Percentiles rank a stretch among this genome's conserved stretches.
These are phyloP conservation scores for Backusella circina DNA, from an alignment of 192 early-diverging fungal species.

Conservation along the genomic window DNA sequence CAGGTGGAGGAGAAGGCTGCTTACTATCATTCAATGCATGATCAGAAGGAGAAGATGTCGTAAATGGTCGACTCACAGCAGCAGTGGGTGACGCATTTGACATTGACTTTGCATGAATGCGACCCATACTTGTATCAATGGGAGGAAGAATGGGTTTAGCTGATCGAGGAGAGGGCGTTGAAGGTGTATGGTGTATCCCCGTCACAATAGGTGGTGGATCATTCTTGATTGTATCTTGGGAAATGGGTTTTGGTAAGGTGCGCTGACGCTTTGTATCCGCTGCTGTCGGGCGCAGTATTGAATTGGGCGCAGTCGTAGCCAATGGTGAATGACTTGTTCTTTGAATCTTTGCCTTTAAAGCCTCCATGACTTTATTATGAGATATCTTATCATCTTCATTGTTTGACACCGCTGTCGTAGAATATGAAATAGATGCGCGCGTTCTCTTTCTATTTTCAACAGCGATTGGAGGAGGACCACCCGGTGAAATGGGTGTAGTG, in stretches of 20 bases:
- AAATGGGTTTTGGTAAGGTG: constrained; percentile 3
- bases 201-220: neutral
- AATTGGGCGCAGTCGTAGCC: neutral
- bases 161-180: constrained; percentile 27
- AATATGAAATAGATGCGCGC: constrained; percentile 6
- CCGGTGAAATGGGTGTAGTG: constrained; percentile 15
- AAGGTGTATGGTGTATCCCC: neutral
- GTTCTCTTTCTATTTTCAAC: neutral
- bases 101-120: constrained; percentile 7
- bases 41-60: neutral
- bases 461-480: neutral
- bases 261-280: constrained; percentile 2
- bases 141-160: constrained; percentile 30
- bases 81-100: neutral
- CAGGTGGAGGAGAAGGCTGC: neutral
- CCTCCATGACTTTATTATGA: constrained; percentile 35
- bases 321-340: constrained; percentile 5
- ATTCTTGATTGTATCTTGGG: neutral
- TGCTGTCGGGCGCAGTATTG: neutral
- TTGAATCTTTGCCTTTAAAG: constrained; percentile 36
- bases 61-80: neutral
- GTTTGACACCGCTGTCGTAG: neutral
- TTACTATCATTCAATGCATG: neutral
- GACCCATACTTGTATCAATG: constrained; percentile 29
- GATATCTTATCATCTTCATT: constrained; percentile 11